Evolutionary conservation across 495 filamentous ascomycete species (phyloP), one percentile per base, ranked within the genome.

Genomic region (Filosporella fistucella): DNA sequence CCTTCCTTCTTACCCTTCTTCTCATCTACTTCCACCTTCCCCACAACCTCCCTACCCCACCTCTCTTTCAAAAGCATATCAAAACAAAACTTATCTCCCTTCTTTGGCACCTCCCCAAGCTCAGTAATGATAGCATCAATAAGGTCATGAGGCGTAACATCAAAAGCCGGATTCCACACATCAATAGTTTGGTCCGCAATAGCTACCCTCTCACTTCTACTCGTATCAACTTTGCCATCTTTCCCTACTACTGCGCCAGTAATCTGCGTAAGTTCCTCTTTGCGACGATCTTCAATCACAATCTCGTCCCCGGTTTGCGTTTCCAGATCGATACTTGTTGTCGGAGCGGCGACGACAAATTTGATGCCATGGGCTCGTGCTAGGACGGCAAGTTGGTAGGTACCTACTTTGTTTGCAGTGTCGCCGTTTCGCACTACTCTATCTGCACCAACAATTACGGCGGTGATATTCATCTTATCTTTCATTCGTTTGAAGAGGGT

Each of bases 381-480:
- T 22, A 93, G 73, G 3, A 96, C 86, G 10, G 93, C 90, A 23
- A 98, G 76, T 30, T 76, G 67, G 63, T 97, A 97, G n/a, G 93
- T 98, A 23, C 93, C 93, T 47, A 98, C 94, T 69, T 98, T 98
- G 65, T 98, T 98, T 35, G 93, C 93, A 2, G 93, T 97, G 67
- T 98, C 93, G 26, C 93, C 93, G 61, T 98, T 98, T 23, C 88
- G 85, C 30, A 90, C 93, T 9, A 98, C 94, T 40, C 93, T 81
- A 63, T 98, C 93, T 16, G 93, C 93, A 16, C 93, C 93, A 1
- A 97, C 94, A 45, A 98, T 80, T 45, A 98, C 86, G 16, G 88
- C 91, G 24, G 81, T 78, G 49, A 97, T 85, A 47, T 80, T 74
- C 35, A 66, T 66, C 35, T 66, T 64, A 36, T 76, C 60, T 49